phyloP scores from a whole-genome alignment of 2,329 filamentous ascomycete genomes.

The Cladorrhinum sp. region DNA sequence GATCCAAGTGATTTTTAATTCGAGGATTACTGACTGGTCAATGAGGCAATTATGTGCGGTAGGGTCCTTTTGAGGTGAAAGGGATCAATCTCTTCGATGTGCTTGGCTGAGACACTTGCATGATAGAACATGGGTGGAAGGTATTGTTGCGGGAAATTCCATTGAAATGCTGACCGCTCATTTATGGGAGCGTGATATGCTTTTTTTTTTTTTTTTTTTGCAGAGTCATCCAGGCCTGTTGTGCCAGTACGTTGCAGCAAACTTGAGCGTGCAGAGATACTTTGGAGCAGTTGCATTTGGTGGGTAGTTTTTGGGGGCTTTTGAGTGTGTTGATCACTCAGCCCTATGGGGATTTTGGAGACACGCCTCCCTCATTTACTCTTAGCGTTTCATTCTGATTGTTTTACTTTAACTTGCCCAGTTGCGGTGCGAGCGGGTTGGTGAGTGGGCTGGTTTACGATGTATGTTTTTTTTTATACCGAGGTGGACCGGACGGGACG shows the following conservation, averaged over 20 bases:
- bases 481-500: too few species aligned
- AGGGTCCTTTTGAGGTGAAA: not conserved
- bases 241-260: not conserved
- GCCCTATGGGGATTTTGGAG: not conserved
- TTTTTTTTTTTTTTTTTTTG: not conserved
- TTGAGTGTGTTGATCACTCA: not conserved
- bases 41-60: not conserved
- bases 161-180: not conserved
- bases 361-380: not conserved
- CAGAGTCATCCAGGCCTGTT: too few species aligned
- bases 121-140: not conserved
- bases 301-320: not conserved
- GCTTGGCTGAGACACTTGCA: not conserved
- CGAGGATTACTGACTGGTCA: not conserved
- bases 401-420: too few species aligned
- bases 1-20: not conserved
- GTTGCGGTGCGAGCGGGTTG: not conserved
- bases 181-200: not conserved
- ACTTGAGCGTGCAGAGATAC: too few species aligned
- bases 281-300: not conserved
- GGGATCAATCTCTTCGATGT: not conserved
- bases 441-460: not conserved
- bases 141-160: not conserved
- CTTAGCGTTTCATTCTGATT: not conserved
- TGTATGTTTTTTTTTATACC: not conserved